Evolutionary conservation across 108 stramenopile genomes (phyloP).

Genomic region (Parmales sp.): DNA sequence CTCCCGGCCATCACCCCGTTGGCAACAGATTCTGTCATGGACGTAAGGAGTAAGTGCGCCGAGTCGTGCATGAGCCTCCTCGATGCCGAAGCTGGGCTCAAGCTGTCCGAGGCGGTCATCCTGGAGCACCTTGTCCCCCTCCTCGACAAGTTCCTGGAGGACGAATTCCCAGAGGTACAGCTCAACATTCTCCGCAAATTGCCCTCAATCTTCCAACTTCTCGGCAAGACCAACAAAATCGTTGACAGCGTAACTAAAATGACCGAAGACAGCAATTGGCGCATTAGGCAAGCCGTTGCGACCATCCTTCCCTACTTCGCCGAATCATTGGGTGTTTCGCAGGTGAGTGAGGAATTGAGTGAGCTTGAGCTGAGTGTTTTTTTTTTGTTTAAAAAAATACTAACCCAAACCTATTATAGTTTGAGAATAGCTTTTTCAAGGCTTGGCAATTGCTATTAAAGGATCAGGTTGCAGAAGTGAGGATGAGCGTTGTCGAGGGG

Average conservation of each 20-base stretch:
- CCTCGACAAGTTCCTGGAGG: conserved; percentile 64
- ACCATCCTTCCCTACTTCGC: conserved; percentile 63
- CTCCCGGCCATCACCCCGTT: conserved; percentile 57
- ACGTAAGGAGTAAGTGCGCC: conserved; percentile 37
- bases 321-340: conserved; percentile 63
- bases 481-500: conserved; percentile 56
- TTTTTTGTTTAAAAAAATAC: too few species aligned
- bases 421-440: background rate
- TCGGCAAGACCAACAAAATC: conserved; percentile 67
- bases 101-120: conserved; percentile 58
- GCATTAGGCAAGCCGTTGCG: conserved; percentile 69
- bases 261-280: conserved; percentile 69
- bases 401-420: too few species aligned
- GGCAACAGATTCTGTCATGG: conserved; percentile 44
- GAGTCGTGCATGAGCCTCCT: conserved; percentile 62
- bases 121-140: conserved; percentile 66
- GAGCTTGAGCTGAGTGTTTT: too few species aligned
- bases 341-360: conserved; percentile 58
- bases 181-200: conserved; percentile 72
- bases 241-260: conserved; percentile 63
- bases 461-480: conserved; percentile 68
- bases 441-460: conserved; percentile 59
- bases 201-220: conserved; percentile 58
- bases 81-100: conserved; percentile 18
- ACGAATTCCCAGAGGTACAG: conserved; percentile 79